phyloP scores from a whole-genome alignment of 495 filamentous ascomycete genomes.

The Lentithecium fluviatile region DNA sequence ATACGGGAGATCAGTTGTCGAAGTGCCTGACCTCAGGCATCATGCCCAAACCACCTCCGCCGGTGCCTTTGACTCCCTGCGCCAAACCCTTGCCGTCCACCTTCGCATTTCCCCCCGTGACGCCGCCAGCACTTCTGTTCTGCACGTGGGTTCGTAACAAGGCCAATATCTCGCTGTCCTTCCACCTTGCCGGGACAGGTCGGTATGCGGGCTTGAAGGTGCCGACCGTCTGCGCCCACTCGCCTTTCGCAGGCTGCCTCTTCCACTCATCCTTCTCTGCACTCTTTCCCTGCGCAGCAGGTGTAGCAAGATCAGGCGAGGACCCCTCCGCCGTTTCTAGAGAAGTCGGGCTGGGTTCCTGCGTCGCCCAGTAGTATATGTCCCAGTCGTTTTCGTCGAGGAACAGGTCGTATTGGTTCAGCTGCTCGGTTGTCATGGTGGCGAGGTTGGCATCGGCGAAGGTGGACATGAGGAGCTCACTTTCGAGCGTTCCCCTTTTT shows the following conservation, averaged over 20 bases:
- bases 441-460: constrained; percentile 80
- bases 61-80: too few relatives aligned
- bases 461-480: constrained; percentile 91
- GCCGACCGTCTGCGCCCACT: constrained; percentile 96
- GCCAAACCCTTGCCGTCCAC: constrained; percentile 30
- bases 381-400: constrained; percentile 99
- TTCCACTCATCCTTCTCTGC: constrained; percentile 38
- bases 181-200: constrained; percentile 83
- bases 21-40: constrained; percentile 45
- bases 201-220: constrained; percentile 92
- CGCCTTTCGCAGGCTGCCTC: constrained; percentile 52
- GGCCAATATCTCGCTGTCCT: constrained; percentile 70
- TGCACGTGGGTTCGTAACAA: constrained; percentile 79
- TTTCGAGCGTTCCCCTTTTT: constrained; percentile 93
- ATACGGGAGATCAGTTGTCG: neutral
- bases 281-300: constrained; percentile 42
- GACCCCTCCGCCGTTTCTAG: constrained; percentile 42
- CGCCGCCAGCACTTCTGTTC: constrained; percentile 41
- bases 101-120: constrained; percentile 30
- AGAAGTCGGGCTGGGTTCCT: constrained; percentile 62
- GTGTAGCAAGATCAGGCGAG: constrained; percentile 35
- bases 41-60: constrained; percentile 42
- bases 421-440: constrained; percentile 68
- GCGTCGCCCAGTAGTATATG: constrained; percentile 99
- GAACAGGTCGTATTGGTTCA: constrained; percentile 86